A percentile compares a stretch with the other conserved stretches of the same genome.
phyloP scores from a whole-genome alignment of 495 filamentous ascomycete species.

The Penicillium waksmanii region DNA sequence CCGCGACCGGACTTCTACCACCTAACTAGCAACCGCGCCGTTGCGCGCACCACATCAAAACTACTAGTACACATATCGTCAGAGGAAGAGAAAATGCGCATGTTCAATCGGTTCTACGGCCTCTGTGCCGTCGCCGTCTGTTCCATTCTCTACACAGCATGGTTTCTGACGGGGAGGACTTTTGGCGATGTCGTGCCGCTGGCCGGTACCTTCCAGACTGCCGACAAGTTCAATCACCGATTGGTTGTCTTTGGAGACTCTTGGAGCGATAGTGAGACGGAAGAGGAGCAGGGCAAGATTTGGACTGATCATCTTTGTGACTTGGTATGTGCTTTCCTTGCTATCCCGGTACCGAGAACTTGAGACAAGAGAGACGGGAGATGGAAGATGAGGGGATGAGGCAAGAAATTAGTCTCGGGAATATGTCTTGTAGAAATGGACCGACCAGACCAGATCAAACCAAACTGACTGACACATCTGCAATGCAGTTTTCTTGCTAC shows the following conservation, averaged over 20 bases:
- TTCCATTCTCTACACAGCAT: constrained; percentile 40
- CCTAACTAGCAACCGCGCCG: not conserved
- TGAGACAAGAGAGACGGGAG: not conserved
- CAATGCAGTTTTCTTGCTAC: constrained; percentile 44
- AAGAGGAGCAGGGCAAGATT: constrained; percentile 37
- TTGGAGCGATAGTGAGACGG: constrained; percentile 51
- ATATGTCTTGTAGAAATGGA: not conserved
- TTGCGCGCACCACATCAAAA: not conserved
- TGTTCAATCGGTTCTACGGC: constrained; percentile 41
- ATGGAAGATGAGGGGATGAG: not conserved
- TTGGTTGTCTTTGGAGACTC: constrained; percentile 55
- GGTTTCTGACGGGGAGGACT: constrained; percentile 34
- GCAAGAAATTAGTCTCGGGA: constrained; percentile 4
- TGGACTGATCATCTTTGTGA: constrained; percentile 54
- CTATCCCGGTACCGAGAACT: constrained; percentile 5
- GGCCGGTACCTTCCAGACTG: constrained; percentile 25
- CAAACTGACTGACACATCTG: not conserved
- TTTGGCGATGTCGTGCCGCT: constrained; percentile 32
- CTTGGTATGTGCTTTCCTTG: constrained; percentile 31
- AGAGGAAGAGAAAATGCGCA: constrained; percentile 20
- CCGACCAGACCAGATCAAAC: no score
- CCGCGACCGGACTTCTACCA: not conserved
- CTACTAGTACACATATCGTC: no score
- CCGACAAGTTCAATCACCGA: constrained; percentile 35
- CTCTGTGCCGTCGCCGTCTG: constrained; percentile 37